Percentiles rank a stretch among this genome's conserved stretches.
These are phyloP conservation scores for Butyriboletus loyo DNA, from an alignment of 768 basidiomycete genomes.

Conservation along the genomic window DNA sequence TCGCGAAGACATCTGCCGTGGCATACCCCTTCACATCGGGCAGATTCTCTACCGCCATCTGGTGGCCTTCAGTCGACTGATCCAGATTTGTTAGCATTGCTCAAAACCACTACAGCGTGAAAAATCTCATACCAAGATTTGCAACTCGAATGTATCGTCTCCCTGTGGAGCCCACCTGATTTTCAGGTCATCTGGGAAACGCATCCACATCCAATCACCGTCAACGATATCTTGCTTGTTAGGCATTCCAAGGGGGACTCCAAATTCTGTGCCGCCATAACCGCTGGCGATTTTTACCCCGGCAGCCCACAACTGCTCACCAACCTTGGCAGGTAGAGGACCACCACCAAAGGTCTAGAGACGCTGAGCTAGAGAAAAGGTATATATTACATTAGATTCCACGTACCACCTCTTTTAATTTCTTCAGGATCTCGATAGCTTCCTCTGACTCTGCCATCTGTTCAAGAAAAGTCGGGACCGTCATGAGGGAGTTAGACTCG, in stretches of 20 bases:
- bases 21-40: constrained; percentile 40
- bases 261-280: constrained; percentile 38
- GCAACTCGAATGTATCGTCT: constrained; percentile 35
- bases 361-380: not conserved
- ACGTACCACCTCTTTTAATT: constrained; percentile 31
- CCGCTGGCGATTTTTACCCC: constrained; percentile 32
- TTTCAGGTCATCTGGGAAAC: constrained; percentile 19
- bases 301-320: constrained; percentile 31
- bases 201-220: constrained; percentile 38
- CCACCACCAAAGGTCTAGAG: constrained; percentile 39
- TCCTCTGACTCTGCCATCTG: constrained; percentile 31
- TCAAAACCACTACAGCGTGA: not conserved
- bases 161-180: constrained; percentile 33
- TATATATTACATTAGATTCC: not conserved
- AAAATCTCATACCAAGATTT: constrained; percentile 32
- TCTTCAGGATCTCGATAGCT: constrained; percentile 24
- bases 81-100: not conserved
- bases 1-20: constrained; percentile 41
- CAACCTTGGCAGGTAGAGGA: constrained; percentile 33
- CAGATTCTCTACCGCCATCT: constrained; percentile 32
- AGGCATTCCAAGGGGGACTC: constrained; percentile 1
- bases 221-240: constrained; percentile 12
- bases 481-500: constrained; percentile 30
- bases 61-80: not conserved
- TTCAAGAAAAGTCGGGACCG: constrained; percentile 39